Conservation (phyloP, 805 yeast genomes). For the Brettanomyces naardenensis region DNA sequence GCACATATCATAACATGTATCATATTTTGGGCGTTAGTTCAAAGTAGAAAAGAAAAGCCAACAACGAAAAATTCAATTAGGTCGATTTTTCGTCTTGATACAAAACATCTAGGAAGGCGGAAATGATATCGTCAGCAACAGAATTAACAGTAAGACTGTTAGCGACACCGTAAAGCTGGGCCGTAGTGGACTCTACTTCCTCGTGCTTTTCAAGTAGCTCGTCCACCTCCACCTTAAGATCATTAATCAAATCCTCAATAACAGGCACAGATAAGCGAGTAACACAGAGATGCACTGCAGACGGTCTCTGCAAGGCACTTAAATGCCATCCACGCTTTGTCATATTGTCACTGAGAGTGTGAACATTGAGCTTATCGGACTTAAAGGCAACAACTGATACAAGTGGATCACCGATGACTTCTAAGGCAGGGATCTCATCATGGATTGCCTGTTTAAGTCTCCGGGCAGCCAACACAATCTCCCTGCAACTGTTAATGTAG, state of each 20-base stretch:
- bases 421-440: constrained; percentile 46
- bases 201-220: constrained; percentile 27
- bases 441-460: constrained; percentile 40
- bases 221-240: constrained; percentile 36
- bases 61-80: not conserved
- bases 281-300: constrained; percentile 86
- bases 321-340: constrained; percentile 80
- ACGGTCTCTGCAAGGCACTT: constrained; percentile 77
- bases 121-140: constrained; percentile 72
- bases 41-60: no score
- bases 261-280: constrained; percentile 62
- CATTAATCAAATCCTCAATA: constrained; percentile 50
- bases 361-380: constrained; percentile 55
- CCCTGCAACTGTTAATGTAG: constrained; percentile 55
- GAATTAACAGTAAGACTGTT: constrained; percentile 82
- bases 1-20: not conserved
- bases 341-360: constrained; percentile 69
- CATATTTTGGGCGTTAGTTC: no score
- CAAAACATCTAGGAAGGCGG: constrained; percentile 72
- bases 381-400: constrained; percentile 78
- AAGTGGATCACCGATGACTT: constrained; percentile 78
- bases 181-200: constrained; percentile 47
- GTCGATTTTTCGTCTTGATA: constrained; percentile 39
- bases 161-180: constrained; percentile 92
- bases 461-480: constrained; percentile 61